Conservation (phyloP, 441 rosid genomes). For the Corymbia citriodora region DNA sequence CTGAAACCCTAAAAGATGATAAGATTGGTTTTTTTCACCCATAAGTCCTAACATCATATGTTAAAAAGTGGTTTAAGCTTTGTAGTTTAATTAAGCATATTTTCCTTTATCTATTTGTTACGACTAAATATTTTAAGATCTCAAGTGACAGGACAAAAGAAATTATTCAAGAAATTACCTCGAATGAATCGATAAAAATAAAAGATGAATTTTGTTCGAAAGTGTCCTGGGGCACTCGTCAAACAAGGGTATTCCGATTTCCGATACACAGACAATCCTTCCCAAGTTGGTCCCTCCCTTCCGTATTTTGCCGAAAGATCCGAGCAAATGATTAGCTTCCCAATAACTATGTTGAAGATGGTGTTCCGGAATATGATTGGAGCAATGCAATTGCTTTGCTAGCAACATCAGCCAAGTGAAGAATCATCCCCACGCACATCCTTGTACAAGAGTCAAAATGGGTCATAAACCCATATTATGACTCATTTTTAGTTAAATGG, state of each 20-base stretch:
- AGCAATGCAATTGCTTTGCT: too few species aligned
- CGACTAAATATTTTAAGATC: neutral
- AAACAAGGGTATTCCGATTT: neutral
- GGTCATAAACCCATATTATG: too few species aligned
- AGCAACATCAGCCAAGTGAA: too few species aligned
- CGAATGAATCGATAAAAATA: neutral
- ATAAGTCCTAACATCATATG: neutral
- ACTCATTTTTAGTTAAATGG: too few species aligned
- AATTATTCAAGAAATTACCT: rapidly evolving
- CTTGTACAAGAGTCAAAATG: neutral
- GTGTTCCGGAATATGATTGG: neutral
- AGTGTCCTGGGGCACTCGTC: neutral
- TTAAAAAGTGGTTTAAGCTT: neutral
- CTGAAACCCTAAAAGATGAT: neutral
- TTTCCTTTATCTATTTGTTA: neutral
- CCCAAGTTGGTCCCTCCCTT: neutral
- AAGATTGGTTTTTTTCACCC: neutral
- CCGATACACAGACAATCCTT: neutral
- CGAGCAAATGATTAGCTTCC: neutral
- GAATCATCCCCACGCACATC: too few species aligned
- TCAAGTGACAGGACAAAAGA: neutral
- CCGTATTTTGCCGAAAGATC: neutral
- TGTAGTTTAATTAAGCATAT: neutral
- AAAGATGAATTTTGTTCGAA: rapidly evolving
- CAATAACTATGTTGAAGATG: neutral